Base-by-base conservation (phyloP, 1,139 yeast genomes). In the Candida tunisiensis region DNA sequence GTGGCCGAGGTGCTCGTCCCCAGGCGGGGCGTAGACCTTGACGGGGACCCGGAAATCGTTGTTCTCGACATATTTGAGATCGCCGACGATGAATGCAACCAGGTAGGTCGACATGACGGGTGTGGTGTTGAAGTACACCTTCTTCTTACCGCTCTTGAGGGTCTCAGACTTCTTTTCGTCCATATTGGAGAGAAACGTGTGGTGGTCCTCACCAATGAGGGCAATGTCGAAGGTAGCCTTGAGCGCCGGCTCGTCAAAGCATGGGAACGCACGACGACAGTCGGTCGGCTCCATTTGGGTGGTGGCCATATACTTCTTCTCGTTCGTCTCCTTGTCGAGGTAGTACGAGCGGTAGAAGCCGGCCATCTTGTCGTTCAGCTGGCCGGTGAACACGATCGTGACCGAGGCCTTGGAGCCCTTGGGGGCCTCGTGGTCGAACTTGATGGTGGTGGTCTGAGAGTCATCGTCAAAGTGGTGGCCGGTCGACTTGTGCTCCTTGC, bases 231-330 rank as follows among this genome's bases (percentile, higher is more conserved):
- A 78, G 15, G 79, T 65, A 6, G 91, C 79, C 53, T 78, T 78
- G 34, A 73, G 59, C 30, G 69, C 65, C 16, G 92, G 92, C 48
- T 78, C 91, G 47, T 77, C 91, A 38, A 74, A 68, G 45, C 80
- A 75, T 11, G 92, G 92, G 55, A 78, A 74, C 1, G 91, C 85
- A 43, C 82, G 64, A 50, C 92, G 71, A 28, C 85, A 82, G 47
- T 77, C 85, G 16, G 85, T 74, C 19, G 92, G 78, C 53, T 78
- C 92, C 64, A 78, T 74, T 53, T 78, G 92, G 24, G 92, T 78
- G 21, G 85, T 70, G 25, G 80, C 74, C 60, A 75, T 65, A 36
- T 63, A 67, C 44, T 72, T 69, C 26, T 65, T 61, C 34, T 60
- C 61, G 7, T 78, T 83, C 29, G 71, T 57, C 27, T 55, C 51